These are phyloP conservation scores for Lichtheimia ornata DNA, from an alignment of 371 early-diverging fungal genomes.

Conservation along the genomic window DNA sequence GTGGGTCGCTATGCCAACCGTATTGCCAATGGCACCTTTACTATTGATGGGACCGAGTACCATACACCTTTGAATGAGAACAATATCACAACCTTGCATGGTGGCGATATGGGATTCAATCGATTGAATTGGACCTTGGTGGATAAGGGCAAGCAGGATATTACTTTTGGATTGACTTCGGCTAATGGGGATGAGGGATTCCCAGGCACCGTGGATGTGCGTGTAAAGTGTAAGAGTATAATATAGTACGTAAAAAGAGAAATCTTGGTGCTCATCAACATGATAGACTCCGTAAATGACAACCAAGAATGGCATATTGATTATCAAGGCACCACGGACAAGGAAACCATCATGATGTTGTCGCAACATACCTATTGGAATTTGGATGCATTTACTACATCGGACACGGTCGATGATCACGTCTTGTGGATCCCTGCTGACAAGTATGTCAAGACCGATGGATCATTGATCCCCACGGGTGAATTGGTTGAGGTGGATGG, in stretches of 20 bases:
- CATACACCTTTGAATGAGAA: constrained; percentile 26
- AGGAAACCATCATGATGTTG: constrained; percentile 25
- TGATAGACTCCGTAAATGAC: constrained; percentile 19
- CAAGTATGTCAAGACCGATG: constrained; percentile 20
- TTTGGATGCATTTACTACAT: constrained; percentile 21
- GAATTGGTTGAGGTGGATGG: constrained; percentile 17
- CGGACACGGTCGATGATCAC: constrained; percentile 23
- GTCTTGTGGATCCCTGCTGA: constrained; percentile 24
- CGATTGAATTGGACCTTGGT: constrained; percentile 23
- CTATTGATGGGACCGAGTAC: constrained; percentile 14
- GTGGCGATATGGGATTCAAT: constrained; percentile 25
- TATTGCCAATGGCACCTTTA: constrained; percentile 24
- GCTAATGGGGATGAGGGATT: constrained; percentile 28
- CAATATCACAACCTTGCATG: constrained; percentile 22
- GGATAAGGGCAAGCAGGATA: constrained; percentile 18
- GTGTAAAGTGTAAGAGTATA: constrained; percentile 18
- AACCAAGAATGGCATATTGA: constrained; percentile 23
- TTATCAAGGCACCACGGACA: constrained; percentile 17
- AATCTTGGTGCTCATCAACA: no score
- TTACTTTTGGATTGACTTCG: constrained; percentile 15
- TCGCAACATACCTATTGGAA: constrained; percentile 24
- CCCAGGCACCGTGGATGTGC: constrained; percentile 19
- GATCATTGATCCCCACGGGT: constrained; percentile 18
- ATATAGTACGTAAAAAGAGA: no score
- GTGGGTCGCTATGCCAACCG: constrained; percentile 29